phyloP scores from a whole-genome alignment of 352 stramenopile genomes.

The Pythium sukuiense region DNA sequence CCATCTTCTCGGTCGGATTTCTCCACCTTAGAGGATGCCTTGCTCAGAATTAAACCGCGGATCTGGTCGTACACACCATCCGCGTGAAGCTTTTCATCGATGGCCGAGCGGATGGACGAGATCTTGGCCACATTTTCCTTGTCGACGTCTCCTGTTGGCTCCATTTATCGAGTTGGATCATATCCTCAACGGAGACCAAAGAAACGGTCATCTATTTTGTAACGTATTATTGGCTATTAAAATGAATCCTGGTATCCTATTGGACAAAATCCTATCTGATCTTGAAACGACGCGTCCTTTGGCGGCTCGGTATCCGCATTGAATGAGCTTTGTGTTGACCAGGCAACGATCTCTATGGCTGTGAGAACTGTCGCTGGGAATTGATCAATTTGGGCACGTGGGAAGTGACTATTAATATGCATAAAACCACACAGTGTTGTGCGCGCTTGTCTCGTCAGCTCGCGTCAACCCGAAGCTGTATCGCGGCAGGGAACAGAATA shows the following conservation, averaged over 20 bases:
- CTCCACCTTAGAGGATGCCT: constrained; percentile 13
- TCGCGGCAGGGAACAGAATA: not conserved
- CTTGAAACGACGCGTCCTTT: constrained; percentile 22
- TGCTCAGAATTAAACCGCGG: constrained; percentile 50
- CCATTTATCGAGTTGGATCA: constrained; percentile 1
- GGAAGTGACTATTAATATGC: not conserved
- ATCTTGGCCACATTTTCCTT: constrained; percentile 34
- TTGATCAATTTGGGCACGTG: not conserved
- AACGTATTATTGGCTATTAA: no score
- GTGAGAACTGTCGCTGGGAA: not conserved
- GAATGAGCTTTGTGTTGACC: not conserved
- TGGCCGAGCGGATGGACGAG: constrained; percentile 52
- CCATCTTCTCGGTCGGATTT: constrained; percentile 24
- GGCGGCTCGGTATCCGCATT: not conserved
- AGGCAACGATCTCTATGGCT: not conserved
- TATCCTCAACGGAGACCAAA: no score
- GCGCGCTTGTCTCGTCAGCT: not conserved
- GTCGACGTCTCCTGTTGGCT: not conserved
- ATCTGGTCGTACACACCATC: constrained; percentile 80
- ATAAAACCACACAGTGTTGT: not conserved
- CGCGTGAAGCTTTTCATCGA: constrained; percentile 75
- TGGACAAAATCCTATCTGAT: not conserved
- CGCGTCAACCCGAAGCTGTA: not conserved
- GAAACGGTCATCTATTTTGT: no score
- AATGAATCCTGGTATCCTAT: not conserved